Evolutionary conservation across 805 yeast genomes (phyloP), one percentile per base, ranked within the genome.

Genomic region (Myxozyma monticola): DNA sequence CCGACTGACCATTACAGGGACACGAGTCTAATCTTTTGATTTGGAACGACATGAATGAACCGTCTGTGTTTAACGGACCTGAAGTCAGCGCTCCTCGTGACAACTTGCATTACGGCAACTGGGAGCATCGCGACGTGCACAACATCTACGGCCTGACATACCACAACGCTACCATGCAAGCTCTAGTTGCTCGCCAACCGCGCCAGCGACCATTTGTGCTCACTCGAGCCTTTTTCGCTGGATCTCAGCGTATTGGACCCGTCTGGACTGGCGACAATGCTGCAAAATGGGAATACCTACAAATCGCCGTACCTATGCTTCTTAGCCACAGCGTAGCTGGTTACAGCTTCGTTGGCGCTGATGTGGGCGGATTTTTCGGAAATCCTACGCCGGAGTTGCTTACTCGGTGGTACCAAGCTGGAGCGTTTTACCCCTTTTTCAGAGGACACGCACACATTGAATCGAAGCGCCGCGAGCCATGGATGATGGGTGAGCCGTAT

Each of bases 11-110:
- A n/a, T n/a, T n/a, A 10, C 20, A 54, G 50, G 61, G 57, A 18
- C 35, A 45, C 37, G 76, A 84, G 8, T 71, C 77, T 12, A 93
- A 93, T 63, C 67, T 88, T 40, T 84, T 84, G 62, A 71, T 93
- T 17, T 93, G 99, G 99, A 93, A 91, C 68, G 99, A 93, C 67
- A 93, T 93, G 99, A 88, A 86, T 68, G 99, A 93, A 69, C 97
- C 98, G 0, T 88, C 97, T 0, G 84, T 93, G 4, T 93, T 93
- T 65, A 80, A 84, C 60, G 99, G 98, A 1, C 96, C 98, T 1
- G 99, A 93, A 67, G 88, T 96, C 0, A 72, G 95, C 0, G 81
- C 93, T 18, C 95, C 95, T 29, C 85, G 85, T 60, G 96, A 89
- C 67, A 69, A 77, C 20, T 61, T 90, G 33, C 96, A 91, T 60